Evolutionary conservation across 2,329 filamentous ascomycete genomes (phyloP).

Genomic region (Fusarium tanahbumbuense): DNA sequence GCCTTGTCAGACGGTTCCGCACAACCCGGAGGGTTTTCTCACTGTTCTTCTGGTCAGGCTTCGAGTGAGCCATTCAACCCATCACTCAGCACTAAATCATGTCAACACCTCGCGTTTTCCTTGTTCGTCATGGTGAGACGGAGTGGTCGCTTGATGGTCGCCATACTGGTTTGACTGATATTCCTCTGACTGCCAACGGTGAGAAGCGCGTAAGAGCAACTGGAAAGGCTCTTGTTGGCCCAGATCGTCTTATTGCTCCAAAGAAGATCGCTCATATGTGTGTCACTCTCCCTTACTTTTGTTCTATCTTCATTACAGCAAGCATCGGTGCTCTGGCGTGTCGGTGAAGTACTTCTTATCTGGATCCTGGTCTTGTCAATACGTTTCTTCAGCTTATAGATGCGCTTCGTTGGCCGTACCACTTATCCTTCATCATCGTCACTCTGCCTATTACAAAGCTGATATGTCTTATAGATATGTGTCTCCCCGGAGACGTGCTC

Average conservation of each 20-base stretch:
- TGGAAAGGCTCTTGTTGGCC: slow-evolving; percentile 83
- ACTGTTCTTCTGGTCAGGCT: neutral
- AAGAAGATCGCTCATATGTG: slow-evolving; percentile 85
- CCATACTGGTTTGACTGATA: slow-evolving; percentile 88
- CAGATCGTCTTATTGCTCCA: slow-evolving; percentile 86
- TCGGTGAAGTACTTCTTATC: neutral
- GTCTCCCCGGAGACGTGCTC: slow-evolving; percentile 85
- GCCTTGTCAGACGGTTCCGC: neutral
- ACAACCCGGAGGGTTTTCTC: neutral
- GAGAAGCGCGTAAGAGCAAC: slow-evolving; percentile 81
- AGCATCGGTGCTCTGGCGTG: neutral
- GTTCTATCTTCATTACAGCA: neutral
- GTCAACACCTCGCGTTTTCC: slow-evolving; percentile 77
- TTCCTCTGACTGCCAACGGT: slow-evolving; percentile 84
- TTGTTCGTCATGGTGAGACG: slow-evolving; percentile 91
- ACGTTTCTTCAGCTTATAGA: neutral
- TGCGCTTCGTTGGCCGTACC: neutral
- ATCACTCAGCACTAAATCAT: slow-evolving; percentile 30
- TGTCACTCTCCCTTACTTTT: slow-evolving; percentile 45
- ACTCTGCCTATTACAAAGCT: neutral
- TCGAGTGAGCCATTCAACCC: neutral
- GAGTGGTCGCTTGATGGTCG: slow-evolving; percentile 91
- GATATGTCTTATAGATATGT: slow-evolving; percentile 71
- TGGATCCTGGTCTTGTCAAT: neutral
- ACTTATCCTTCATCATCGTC: neutral